Conservation (phyloP, 306 rosid genomes). For the Prunus davidiana region DNA sequence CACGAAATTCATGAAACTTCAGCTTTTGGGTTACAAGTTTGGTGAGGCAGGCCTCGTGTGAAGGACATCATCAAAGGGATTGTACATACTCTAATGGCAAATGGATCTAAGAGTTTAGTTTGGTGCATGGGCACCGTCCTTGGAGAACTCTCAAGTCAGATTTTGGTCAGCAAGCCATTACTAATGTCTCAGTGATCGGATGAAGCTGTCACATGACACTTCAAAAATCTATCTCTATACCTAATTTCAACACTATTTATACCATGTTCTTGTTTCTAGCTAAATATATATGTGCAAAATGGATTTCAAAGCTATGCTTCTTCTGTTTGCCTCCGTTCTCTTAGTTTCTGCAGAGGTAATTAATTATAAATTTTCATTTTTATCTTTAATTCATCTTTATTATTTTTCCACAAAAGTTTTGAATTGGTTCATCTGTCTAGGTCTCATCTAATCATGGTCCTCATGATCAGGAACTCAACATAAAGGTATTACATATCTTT, state of each 20-base stretch:
- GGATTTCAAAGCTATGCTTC: constrained; percentile 3
- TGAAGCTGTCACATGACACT: constrained; percentile 15
- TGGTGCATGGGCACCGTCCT: not conserved
- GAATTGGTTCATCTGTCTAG: not conserved
- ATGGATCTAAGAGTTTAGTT: not conserved
- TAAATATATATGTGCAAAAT: not conserved
- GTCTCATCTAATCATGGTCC: not conserved
- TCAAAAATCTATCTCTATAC: not conserved
- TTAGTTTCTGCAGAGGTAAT: not conserved
- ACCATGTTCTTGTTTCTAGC: not conserved
- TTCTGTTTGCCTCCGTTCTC: constrained; percentile 4
- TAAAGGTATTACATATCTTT: not conserved
- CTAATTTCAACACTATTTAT: constrained; percentile 1
- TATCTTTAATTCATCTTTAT: not conserved
- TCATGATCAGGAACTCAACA: not conserved
- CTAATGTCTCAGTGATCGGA: constrained; percentile 11
- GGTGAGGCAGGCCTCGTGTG: not conserved
- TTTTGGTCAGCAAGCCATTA: constrained; percentile 15
- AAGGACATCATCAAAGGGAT: not conserved
- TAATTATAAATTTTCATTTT: not conserved
- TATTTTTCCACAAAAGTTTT: not conserved
- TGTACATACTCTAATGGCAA: not conserved
- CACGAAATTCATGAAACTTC: no score
- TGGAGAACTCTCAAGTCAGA: constrained; percentile 11
- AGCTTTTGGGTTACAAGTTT: not conserved